phyloP scores from a whole-genome alignment of 129 eudicot genomes.

The sunflower (Helianthus annuus) region HanXRQr2.0-SUNRISE NC_035438.2:16360393-16360892 shows the following conservation, averaged over 20 bases:
- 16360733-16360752: slow-evolving; percentile 34
- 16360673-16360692: slow-evolving; percentile 39
- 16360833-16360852: slow-evolving; percentile 44
- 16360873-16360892: slow-evolving; percentile 31
- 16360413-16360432: slow-evolving; percentile 40
- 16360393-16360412: slow-evolving; percentile 45
- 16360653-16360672: slow-evolving; percentile 56
- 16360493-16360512: slow-evolving; percentile 51
- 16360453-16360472: slow-evolving; percentile 23
- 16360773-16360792: slow-evolving; percentile 40
- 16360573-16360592: slow-evolving; percentile 46
- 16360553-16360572: slow-evolving; percentile 35
- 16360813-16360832: slow-evolving; percentile 44
- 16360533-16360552: slow-evolving; percentile 56
- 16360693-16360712: slow-evolving; percentile 18
- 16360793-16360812: slow-evolving; percentile 39
- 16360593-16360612: slow-evolving; percentile 49
- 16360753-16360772: slow-evolving; percentile 39
- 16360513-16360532: slow-evolving; percentile 48
- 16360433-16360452: slow-evolving; percentile 34
- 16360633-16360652: slow-evolving; percentile 42
- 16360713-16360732: slow-evolving; percentile 47
- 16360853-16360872: slow-evolving; percentile 37
- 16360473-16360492: not conserved
- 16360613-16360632: slow-evolving; percentile 43